Percentiles rank a stretch among this genome's conserved stretches.
These are phyloP conservation scores for Solanum appendiculatum DNA, from an alignment of 257 asterid species.

Conservation along the genomic window DNA sequence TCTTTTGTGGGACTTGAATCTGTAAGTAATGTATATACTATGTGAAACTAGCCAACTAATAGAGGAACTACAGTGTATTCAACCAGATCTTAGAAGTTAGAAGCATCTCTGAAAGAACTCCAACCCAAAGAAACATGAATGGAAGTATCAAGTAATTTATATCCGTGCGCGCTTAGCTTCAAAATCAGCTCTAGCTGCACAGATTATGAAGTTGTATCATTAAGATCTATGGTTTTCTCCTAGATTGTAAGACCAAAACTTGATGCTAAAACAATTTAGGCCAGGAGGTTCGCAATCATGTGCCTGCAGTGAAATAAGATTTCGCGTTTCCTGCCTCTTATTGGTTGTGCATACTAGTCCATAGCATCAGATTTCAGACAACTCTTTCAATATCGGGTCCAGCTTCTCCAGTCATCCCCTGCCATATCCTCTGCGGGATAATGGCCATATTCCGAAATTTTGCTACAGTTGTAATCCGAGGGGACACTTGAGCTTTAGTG, in stretches of 20 bases:
- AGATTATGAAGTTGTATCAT: background rate
- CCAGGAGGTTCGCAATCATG: background rate
- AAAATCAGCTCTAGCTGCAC: background rate
- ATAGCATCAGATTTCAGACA: background rate
- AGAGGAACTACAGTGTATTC: background rate
- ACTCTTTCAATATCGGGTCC: background rate
- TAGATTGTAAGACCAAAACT: background rate
- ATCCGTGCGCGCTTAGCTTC: background rate
- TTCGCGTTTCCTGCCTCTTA: background rate
- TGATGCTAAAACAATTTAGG: background rate
- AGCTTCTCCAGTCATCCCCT: background rate
- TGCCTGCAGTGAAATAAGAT: background rate
- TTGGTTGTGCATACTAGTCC: background rate
- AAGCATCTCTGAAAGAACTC: background rate
- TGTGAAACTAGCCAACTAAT: background rate
- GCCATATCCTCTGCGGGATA: background rate
- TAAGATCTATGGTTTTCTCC: background rate
- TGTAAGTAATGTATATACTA: background rate
- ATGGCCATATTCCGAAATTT: background rate
- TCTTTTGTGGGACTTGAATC: background rate
- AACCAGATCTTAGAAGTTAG: background rate
- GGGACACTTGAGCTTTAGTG: background rate
- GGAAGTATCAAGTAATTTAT: background rate
- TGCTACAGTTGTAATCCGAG: background rate
- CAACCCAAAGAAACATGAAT: background rate